phyloP scores from a whole-genome alignment of 2,329 filamentous ascomycete species.

The Penicillium sp. region DNA sequence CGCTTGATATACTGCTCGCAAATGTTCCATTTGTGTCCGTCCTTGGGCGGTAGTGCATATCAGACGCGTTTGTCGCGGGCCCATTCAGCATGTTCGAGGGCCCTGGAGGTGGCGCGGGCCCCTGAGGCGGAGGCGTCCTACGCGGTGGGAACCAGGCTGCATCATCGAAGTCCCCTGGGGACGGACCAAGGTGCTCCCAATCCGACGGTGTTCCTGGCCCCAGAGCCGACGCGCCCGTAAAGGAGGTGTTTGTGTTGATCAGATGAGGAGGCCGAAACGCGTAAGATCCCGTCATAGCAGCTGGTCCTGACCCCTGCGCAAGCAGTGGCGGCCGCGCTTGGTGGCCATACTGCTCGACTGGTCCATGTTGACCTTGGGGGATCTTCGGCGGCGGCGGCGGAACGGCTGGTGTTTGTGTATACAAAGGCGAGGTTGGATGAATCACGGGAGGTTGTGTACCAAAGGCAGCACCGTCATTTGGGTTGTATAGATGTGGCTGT shows the following conservation, averaged over 20 bases:
- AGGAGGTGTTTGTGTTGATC: constrained; percentile 17
- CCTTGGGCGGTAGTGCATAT: constrained; percentile 6
- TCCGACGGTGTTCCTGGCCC: constrained; percentile 49
- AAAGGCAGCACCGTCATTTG: constrained; percentile 12
- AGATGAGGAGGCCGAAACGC: constrained; percentile 9
- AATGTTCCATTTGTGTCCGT: constrained; percentile 12
- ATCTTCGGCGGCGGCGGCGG: constrained; percentile 47
- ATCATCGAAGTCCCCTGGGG: constrained; percentile 42
- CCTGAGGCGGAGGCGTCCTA: constrained; percentile 11
- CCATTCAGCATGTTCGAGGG: constrained; percentile 8
- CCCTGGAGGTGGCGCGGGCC: constrained; percentile 12
- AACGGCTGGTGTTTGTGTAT: constrained; percentile 25
- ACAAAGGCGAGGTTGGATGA: constrained; percentile 19
- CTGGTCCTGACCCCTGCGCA: constrained; percentile 17
- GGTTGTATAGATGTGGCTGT: constrained; percentile 14
- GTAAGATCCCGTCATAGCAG: constrained; percentile 21
- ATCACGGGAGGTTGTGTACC: constrained; percentile 18
- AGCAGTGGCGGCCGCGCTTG: constrained; percentile 14
- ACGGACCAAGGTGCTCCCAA: constrained; percentile 48
- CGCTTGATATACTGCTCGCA: not conserved
- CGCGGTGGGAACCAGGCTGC: constrained; percentile 23
- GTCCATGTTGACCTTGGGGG: constrained; percentile 37
- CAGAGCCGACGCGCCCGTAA: constrained; percentile 39
- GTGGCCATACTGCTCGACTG: constrained; percentile 27
- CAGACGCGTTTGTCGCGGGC: constrained; percentile 3